Evolutionary conservation across 2,329 filamentous ascomycete genomes (phyloP), one percentile per base, ranked within the genome.

Genomic region (Fusarium mangiferae): DNA sequence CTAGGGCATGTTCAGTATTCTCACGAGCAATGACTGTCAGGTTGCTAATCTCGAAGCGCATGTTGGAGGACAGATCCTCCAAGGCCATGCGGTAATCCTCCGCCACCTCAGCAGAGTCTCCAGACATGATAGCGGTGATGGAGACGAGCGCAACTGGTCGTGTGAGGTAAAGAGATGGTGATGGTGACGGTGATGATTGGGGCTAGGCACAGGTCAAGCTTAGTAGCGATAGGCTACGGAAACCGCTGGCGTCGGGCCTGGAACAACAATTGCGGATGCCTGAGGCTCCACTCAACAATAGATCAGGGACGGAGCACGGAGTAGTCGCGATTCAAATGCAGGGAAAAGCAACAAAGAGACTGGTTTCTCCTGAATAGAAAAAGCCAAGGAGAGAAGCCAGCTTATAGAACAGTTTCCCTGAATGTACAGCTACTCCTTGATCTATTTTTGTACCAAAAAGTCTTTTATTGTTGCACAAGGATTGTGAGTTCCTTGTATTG

Each of bases 11-110:
- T 84, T 97, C 95, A 75, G 95, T 98, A 80, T 97, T 98, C 84
- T 99, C 96, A 83, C 97, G 94, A 68, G 96, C 96, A 84, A 99
- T 98, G 82, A 98, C 91, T 72, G 96, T 99, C 84, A 99, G 85
- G 84, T 97, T 98, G 87, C 93, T 96, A 83, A 99, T 99, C 84
- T 98, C 96, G 84, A 94, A 94, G 80, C 95, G 92, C 84, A 94
- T 94, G 85, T 98, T 98, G 81, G 92, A 90, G 75, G 93, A 94
- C 79, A 99, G 88, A 83, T 98, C 96, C 85, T 97, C 94, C 81
- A 99, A 87, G 62, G 95, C 96, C 80, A 94, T 93, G 82, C 93
- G 94, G 85, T 98, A 99, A 85, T 98, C 96, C 83, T 96, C 93
- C 73, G 95, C 95, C 78, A 99, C 94, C 84, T 97, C 95, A 82